A percentile compares a stretch with the other conserved stretches of the same genome.
phyloP scores from a whole-genome alignment of 2,329 filamentous ascomycete species.

The Fusarium humuli region DNA sequence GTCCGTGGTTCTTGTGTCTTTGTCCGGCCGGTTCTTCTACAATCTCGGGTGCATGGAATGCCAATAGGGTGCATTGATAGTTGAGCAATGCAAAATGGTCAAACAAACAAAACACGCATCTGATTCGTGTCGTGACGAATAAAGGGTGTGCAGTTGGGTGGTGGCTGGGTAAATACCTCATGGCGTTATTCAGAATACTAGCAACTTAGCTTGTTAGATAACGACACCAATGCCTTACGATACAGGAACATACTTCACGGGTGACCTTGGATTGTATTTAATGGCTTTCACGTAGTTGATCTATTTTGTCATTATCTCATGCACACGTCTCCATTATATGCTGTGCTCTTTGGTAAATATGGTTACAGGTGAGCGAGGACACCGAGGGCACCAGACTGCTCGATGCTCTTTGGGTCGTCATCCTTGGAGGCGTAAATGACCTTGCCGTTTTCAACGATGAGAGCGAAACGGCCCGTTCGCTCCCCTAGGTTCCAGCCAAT shows the following conservation, averaged over 20 bases:
- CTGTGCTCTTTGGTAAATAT: slow-evolving; percentile 12
- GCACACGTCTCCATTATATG: slow-evolving; percentile 17
- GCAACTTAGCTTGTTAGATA: slow-evolving; percentile 18
- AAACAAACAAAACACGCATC: slow-evolving; percentile 36
- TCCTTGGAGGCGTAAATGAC: slow-evolving; percentile 84
- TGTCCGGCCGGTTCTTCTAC: slow-evolving; percentile 57
- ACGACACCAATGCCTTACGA: slow-evolving; percentile 19
- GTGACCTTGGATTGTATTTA: not conserved
- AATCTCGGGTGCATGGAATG: slow-evolving; percentile 57
- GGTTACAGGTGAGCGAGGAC: slow-evolving; percentile 65
- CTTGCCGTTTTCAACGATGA: slow-evolving; percentile 86
- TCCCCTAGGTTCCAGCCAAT: slow-evolving; percentile 82
- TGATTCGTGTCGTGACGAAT: slow-evolving; percentile 36
- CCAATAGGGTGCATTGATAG: slow-evolving; percentile 58
- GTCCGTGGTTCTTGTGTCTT: slow-evolving; percentile 59
- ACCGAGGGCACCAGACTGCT: slow-evolving; percentile 64
- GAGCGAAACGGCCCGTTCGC: slow-evolving; percentile 81
- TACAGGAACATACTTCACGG: slow-evolving; percentile 15
- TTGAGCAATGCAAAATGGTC: slow-evolving; percentile 55
- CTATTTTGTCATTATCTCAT: slow-evolving; percentile 39
- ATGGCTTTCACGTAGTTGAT: slow-evolving; percentile 21
- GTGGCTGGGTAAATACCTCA: slow-evolving; percentile 29
- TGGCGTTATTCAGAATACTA: slow-evolving; percentile 20
- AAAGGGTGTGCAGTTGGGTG: slow-evolving; percentile 13
- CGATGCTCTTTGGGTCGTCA: slow-evolving; percentile 58